Evolutionary conservation across 495 filamentous ascomycete genomes (phyloP), one percentile per base, ranked within the genome.

Genomic region (Schizothecium vesticola): DNA sequence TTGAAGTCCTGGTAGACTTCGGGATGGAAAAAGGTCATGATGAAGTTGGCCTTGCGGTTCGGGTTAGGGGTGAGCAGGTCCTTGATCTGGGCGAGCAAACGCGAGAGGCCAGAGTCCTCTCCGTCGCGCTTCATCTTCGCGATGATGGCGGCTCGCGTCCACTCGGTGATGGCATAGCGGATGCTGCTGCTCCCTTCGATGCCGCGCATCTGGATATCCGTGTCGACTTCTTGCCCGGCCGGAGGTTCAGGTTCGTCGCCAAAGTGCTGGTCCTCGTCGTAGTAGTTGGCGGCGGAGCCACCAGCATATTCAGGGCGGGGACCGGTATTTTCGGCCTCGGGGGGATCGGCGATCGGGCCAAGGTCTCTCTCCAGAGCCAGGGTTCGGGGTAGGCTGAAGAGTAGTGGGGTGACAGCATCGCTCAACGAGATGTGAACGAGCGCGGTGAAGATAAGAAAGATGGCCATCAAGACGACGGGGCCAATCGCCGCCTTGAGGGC

Each of bases 381-480:
- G 13, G 78, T 84, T 55, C 78, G 84, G 21, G 89, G 90, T 3
- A 93, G 84, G 73, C 89, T 93, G 70, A 87, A 82, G 67, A 93
- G 84, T 1, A 92, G 83, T 0, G 93, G 94, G 12, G 86, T 82
- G 58, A 98, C 80, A 28, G 95, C 92, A 26, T 79, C 76, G 80
- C 91, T 91, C 67, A 99, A 85, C 3, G 90, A 88, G 55, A 93
- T 63, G 72, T 98, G 93, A 79, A 92, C 94, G 22, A 97, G 83
- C 31, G 88, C 79, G 3, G 88, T 87, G 73, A 90, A 87, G 74
- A 93, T 74, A 61, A 96, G 80, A 70, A 94, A 86, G 66, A 92
- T 74, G 66, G 89, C 84, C 83, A 92, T 90, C 36, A 96, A 82
- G 33, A 93, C 77, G 67, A 93, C 72, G 11, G 93, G 93, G 1